Evolutionary conservation across 306 rosid species (phyloP), one percentile per base, ranked within the genome.

Genomic region (Lathyrus aphaca): DNA sequence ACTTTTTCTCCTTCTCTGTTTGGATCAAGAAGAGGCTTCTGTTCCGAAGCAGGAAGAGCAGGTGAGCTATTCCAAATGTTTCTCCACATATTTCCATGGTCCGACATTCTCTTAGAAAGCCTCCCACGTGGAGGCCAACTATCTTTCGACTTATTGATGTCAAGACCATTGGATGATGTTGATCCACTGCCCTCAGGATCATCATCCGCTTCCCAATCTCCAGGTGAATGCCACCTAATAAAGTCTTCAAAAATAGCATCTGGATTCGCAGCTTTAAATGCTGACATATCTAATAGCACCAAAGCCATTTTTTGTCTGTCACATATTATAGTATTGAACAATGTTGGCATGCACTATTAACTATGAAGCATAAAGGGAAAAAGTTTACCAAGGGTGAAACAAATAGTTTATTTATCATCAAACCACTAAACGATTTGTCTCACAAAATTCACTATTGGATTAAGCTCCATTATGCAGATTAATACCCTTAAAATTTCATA

Each of bases 201-300:
- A 83, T 65, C 74, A 82, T 48, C 80, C 51, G 63, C 87, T 80
- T 84, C 96, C 99, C 99, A 94, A 83, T 94, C 99, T 66, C 96
- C 91, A 37, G 97, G 99, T 71, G 99, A 94, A 84, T 94, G 99
- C 99, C 99, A 94, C 71, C 99, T 80, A 73, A 94, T 91, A 81
- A 94, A 94, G 82, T 94, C 99, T 87, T 88, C 99, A 64, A 91
- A 94, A 71, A 86, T 77, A 74, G 95, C 92, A 42, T 84, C 97
- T 57, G 99, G 96, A 83, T 94, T 94, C 40, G 97, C 99, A 9
- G 97, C 96, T 85, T 91, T 94, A 76, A 94, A 94, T 64, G 97
- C 97, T 53, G 96, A 91, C 99, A 94, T 94, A 75, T 94, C 99
- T 94, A 68, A 64, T 68, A 42, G 38, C 72, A 75, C 68, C 75